phyloP scores from a whole-genome alignment of 106 monocot genomes.

The Amphibolis antarctica region DNA sequence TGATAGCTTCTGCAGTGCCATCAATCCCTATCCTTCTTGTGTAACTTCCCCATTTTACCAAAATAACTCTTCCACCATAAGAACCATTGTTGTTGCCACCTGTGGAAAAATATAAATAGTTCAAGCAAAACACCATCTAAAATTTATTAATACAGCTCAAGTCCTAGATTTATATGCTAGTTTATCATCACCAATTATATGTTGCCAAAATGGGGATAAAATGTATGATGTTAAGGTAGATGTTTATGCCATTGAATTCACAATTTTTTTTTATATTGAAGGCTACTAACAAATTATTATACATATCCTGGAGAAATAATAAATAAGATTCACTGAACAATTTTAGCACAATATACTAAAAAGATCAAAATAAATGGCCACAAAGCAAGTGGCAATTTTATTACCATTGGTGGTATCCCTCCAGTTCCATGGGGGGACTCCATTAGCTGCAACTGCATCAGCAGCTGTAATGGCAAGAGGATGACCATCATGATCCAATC shows the following conservation, averaged over 20 bases:
- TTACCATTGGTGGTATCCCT: slow-evolving; percentile 81
- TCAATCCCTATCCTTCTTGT: slow-evolving; percentile 91
- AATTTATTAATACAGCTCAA: background rate
- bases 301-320: too few relatives aligned
- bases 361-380: background rate
- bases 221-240: too few relatives aligned
- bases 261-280: too few relatives aligned
- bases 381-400: background rate
- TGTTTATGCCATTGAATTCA: too few relatives aligned
- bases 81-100: slow-evolving; percentile 49
- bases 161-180: background rate
- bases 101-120: slow-evolving; percentile 7
- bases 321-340: too few relatives aligned
- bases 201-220: too few relatives aligned
- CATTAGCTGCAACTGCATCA: slow-evolving; percentile 53
- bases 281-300: too few relatives aligned
- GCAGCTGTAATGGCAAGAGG: slow-evolving; percentile 81
- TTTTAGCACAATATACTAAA: too few relatives aligned
- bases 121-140: background rate
- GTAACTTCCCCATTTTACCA: slow-evolving; percentile 78
- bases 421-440: slow-evolving; percentile 94
- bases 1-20: slow-evolving; percentile 88
- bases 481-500: slow-evolving; percentile 65
- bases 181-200: background rate
- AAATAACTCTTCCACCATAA: slow-evolving; percentile 72